These are phyloP conservation scores for Colletotrichum shisoi DNA, from an alignment of 2,329 filamentous ascomycete species.

Conservation along the genomic window DNA sequence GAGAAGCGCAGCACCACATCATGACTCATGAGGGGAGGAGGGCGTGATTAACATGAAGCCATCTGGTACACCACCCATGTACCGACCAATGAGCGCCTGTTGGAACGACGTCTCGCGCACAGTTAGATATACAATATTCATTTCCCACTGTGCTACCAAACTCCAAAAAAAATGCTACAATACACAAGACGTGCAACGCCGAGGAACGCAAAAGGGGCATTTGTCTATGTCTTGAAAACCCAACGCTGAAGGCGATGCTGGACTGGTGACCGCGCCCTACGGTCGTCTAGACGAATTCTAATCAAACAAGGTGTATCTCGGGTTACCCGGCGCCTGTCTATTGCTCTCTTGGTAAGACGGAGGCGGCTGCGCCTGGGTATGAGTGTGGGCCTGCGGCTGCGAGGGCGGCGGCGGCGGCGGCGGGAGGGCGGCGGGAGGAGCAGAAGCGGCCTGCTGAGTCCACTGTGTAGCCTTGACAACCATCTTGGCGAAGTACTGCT, in stretches of 20 bases:
- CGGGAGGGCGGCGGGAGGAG: constrained; percentile 27
- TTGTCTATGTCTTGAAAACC: constrained; percentile 9
- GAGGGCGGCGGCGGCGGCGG: constrained; percentile 11
- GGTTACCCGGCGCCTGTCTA: constrained; percentile 31
- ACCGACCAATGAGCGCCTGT: not conserved
- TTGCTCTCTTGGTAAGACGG: constrained; percentile 36
- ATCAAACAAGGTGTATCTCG: constrained; percentile 34
- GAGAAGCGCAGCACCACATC: not conserved
- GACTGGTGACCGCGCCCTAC: not conserved
- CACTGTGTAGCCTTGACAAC: constrained; percentile 61
- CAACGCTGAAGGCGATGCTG: constrained; percentile 2
- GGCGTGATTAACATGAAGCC: not conserved
- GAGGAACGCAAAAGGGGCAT: not conserved
- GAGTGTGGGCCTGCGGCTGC: constrained; percentile 23
- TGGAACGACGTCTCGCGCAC: not conserved
- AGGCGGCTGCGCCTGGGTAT: constrained; percentile 19
- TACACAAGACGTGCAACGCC: not conserved
- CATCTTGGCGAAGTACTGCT: constrained; percentile 78
- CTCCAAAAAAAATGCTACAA: constrained; percentile 20
- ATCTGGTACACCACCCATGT: not conserved
- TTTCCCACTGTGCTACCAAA: constrained; percentile 13
- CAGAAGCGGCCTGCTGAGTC: constrained; percentile 40
- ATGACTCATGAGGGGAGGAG: not conserved
- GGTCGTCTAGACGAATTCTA: constrained; percentile 26
- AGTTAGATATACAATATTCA: not conserved